These are phyloP conservation scores for Sphaceloma murrayae DNA, from an alignment of 2,329 filamentous ascomycete species.

Conservation along the genomic window DNA sequence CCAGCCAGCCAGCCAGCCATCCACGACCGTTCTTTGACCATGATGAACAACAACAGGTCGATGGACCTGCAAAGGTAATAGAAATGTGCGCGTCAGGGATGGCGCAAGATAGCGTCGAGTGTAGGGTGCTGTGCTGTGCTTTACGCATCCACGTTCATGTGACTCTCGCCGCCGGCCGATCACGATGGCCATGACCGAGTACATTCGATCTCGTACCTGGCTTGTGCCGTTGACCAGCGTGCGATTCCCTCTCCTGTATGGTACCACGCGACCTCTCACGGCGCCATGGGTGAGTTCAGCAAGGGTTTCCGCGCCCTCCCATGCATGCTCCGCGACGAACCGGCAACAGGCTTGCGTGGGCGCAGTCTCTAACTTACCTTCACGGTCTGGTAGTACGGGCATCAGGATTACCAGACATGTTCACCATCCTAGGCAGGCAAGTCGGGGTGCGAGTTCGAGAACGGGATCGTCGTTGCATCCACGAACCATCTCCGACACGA, in stretches of 20 bases:
- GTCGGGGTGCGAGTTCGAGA: background rate
- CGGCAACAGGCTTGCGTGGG: slow-evolving; percentile 4
- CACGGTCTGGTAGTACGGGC: slow-evolving; percentile 9
- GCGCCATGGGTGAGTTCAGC: background rate
- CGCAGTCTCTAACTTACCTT: no score
- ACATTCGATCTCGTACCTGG: slow-evolving; percentile 12
- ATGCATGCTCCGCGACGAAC: slow-evolving; percentile 1
- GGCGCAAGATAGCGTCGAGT: slow-evolving; percentile 7
- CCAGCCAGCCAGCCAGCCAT: background rate
- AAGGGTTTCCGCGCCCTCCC: background rate
- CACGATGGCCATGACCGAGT: background rate
- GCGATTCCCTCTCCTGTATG: background rate
- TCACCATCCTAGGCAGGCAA: background rate
- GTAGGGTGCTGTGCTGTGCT: slow-evolving; percentile 1
- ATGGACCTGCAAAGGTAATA: background rate
- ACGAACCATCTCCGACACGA: background rate
- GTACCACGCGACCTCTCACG: slow-evolving; percentile 8
- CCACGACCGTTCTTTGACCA: background rate
- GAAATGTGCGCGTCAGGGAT: slow-evolving; percentile 11
- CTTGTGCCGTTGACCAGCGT: background rate
- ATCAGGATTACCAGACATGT: slow-evolving; percentile 3
- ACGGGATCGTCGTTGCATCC: slow-evolving; percentile 11
- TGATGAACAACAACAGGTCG: no score
- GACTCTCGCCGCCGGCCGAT: slow-evolving; percentile 8
- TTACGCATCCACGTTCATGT: slow-evolving; percentile 3